These are phyloP conservation scores for Hebeloma cylindrosporum DNA, from an alignment of 768 basidiomycete genomes.

Conservation along the genomic window DNA sequence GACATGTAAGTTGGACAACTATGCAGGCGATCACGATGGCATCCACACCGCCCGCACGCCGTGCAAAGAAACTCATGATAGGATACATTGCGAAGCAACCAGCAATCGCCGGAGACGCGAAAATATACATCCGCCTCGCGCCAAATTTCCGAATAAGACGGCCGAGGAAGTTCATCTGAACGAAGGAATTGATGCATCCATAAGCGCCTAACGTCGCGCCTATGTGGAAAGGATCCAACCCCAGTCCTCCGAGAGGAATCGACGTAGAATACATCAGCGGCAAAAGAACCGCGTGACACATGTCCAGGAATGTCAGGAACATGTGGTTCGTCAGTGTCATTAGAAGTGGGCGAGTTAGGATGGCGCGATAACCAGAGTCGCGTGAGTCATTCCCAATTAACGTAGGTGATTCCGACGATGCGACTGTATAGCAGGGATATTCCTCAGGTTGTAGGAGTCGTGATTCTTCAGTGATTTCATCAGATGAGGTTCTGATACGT, in stretches of 20 bases:
- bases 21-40: constrained; percentile 31
- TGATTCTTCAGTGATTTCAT: background rate
- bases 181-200: constrained; percentile 46
- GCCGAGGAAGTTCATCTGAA: constrained; percentile 56
- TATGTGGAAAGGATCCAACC: constrained; percentile 59
- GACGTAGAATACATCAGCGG: constrained; percentile 59
- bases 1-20: constrained; percentile 31
- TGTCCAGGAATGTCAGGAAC: constrained; percentile 39
- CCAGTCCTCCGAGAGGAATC: constrained; percentile 60
- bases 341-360: constrained; percentile 32
- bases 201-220: constrained; percentile 51
- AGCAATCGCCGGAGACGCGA: constrained; percentile 29
- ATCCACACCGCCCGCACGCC: constrained; percentile 34
- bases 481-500: background rate
- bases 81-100: constrained; percentile 35
- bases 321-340: constrained; percentile 33
- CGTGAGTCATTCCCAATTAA: constrained; percentile 15
- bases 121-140: constrained; percentile 47
- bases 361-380: constrained; percentile 14
- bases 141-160: constrained; percentile 53
- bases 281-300: constrained; percentile 34
- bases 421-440: constrained; percentile 3
- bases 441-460: constrained; percentile 1
- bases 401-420: constrained; percentile 1
- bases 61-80: constrained; percentile 32